Percentiles rank a stretch among this genome's conserved stretches.
Evolutionary conservation across 495 filamentous ascomycete genomes (phyloP).

Genomic region (Aspergillus hancockii): DNA sequence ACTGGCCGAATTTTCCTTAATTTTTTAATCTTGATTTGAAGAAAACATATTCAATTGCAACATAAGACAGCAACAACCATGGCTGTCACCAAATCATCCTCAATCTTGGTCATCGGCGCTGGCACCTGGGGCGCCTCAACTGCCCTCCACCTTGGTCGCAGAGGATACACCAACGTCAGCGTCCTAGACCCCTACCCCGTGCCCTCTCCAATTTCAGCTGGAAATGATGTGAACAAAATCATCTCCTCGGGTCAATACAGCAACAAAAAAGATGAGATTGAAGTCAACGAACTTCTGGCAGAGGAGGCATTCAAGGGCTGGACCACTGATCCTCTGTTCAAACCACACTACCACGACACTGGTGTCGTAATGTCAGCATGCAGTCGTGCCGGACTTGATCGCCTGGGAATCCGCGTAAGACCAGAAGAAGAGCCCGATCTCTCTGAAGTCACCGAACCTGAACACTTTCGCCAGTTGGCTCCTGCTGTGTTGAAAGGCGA

Average conservation of each 20-base stretch:
- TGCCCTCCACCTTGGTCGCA: constrained; percentile 46
- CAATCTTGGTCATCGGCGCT: constrained; percentile 27
- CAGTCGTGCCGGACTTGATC: constrained; percentile 21
- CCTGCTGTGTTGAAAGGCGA: constrained; percentile 40
- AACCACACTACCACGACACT: constrained; percentile 45
- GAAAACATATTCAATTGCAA: background rate
- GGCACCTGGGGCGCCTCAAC: constrained; percentile 50
- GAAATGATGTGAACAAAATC: constrained; percentile 53
- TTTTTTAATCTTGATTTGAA: too few relatives aligned
- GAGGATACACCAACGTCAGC: constrained; percentile 45
- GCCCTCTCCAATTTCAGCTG: constrained; percentile 46
- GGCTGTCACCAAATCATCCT: constrained; percentile 20
- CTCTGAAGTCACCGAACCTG: constrained; percentile 14
- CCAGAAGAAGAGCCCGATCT: constrained; percentile 20
- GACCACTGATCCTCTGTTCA: constrained; percentile 46
- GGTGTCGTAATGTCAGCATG: constrained; percentile 27
- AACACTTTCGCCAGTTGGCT: constrained; percentile 38
- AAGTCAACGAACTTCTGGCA: constrained; percentile 31
- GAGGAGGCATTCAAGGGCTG: constrained; percentile 40
- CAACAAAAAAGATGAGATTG: constrained; percentile 26
- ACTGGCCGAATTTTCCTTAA: background rate
- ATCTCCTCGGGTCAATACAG: constrained; percentile 26
- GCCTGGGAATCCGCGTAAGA: constrained; percentile 28
- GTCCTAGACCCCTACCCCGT: constrained; percentile 45
- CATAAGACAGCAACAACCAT: constrained; percentile 10